A percentile compares a stretch with the other conserved stretches of the same genome.
phyloP scores from a whole-genome alignment of 2,329 filamentous ascomycete species.

The Davidsoniella virescens region DNA sequence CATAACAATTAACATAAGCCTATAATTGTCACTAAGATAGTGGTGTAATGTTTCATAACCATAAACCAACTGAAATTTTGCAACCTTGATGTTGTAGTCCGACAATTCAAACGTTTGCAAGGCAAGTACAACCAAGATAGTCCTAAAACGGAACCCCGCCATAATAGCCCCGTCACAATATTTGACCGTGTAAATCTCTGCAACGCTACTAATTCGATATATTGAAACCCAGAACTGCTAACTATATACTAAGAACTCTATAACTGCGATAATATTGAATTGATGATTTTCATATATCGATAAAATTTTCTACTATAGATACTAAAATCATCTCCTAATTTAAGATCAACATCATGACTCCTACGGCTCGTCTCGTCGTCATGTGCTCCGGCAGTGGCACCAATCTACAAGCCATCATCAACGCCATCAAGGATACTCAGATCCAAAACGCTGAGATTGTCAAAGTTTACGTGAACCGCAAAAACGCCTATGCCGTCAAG shows the following conservation, averaged over 20 bases:
- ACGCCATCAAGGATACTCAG: conserved; percentile 25
- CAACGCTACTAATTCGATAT: not conserved
- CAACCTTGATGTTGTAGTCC: too few relatives aligned
- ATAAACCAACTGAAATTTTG: too few relatives aligned
- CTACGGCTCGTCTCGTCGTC: conserved; percentile 40
- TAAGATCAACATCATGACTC: not conserved
- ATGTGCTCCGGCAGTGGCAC: conserved; percentile 60
- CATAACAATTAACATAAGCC: too few relatives aligned
- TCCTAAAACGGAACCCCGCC: not conserved
- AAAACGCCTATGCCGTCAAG: conserved; percentile 28
- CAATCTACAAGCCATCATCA: conserved; percentile 60
- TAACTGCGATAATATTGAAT: too few relatives aligned
- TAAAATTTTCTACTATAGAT: not conserved
- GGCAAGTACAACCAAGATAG: not conserved
- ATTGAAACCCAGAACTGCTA: too few relatives aligned
- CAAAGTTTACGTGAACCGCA: conserved; percentile 32
- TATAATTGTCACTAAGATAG: too few relatives aligned
- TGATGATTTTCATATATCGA: not conserved
- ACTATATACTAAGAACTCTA: too few relatives aligned
- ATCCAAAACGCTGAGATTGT: conserved; percentile 29
- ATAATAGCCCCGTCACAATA: conserved; percentile 3
- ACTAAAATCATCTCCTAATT: not conserved
- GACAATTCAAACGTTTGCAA: too few relatives aligned
- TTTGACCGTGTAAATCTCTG: conserved; percentile 3
- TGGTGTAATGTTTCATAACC: too few relatives aligned